Conservation (phyloP, 2,329 filamentous ascomycete genomes). For the Emericellopsis atlantica region DNA sequence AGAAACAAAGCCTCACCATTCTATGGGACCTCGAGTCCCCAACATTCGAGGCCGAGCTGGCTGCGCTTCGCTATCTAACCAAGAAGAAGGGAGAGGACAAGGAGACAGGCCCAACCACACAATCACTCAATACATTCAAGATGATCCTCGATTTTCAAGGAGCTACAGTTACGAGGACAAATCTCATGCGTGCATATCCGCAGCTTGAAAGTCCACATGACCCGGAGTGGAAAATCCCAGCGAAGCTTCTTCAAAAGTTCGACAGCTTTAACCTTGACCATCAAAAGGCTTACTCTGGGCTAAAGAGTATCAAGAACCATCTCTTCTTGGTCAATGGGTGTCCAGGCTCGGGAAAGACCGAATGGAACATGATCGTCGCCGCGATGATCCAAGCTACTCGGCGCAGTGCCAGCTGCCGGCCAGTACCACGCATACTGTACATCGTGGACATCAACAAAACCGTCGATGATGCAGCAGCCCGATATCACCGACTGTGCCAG, state of each 20-base stretch:
- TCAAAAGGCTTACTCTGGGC: conserved; percentile 16
- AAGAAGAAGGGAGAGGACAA: conserved; percentile 6
- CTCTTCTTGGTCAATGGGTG: conserved; percentile 31
- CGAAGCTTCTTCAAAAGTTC: conserved; percentile 14
- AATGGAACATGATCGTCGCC: conserved; percentile 29
- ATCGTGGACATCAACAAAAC: conserved; percentile 34
- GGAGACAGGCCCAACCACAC: conserved; percentile 7
- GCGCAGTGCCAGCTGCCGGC: conserved; percentile 4
- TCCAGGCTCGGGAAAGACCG: conserved; percentile 33
- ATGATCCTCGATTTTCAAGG: conserved; percentile 18
- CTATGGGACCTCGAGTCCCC: conserved; percentile 12
- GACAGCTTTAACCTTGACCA: conserved; percentile 24
- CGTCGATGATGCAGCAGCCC: conserved; percentile 28
- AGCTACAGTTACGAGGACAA: conserved; percentile 7
- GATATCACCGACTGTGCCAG: conserved; percentile 23
- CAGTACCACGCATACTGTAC: conserved; percentile 23
- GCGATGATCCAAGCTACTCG: conserved; percentile 18
- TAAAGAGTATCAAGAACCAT: conserved; percentile 24
- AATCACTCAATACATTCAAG: conserved; percentile 14
- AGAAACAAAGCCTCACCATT: conserved; percentile 11
- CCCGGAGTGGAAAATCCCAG: conserved; percentile 8
- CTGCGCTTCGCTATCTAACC: conserved; percentile 13
- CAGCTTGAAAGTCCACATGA: conserved; percentile 17
- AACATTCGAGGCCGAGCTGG: conserved; percentile 19
- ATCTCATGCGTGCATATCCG: conserved; percentile 15